Base-by-base conservation (phyloP, 179 eudicot species). In the Carnegiea gigantea region DNA sequence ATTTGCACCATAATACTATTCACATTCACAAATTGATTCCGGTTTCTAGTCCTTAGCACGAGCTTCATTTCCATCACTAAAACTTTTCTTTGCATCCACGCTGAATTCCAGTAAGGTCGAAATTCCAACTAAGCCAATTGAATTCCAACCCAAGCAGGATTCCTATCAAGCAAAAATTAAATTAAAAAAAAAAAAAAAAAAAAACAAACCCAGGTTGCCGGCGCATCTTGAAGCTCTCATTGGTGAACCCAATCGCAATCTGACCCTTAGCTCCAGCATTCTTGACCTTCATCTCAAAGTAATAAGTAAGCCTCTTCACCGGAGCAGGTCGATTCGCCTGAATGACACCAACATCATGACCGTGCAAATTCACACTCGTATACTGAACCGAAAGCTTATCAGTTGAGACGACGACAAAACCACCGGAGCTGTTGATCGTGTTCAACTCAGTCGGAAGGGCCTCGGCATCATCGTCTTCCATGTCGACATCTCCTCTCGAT, bases 331-430 rank as follows among this genome's bases (percentile, higher is more conserved):
- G 78, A 79, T 95, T 89, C 12, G 94, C 91, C 76, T 95, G 98
- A 26, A 94, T 93, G 3, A 89, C 97, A 23, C 99, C 99, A 2
- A 95, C 99, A 64, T 95, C 99, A 48, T 94, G 93, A 1, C 91
- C 97, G 79, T 95, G 99, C 84, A 94, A 82, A 67, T 91, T 87
- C 1, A 89, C 92, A 18, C 65, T 85, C 13, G 94, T 86, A 79
- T 95, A 95, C 57, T 89, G 86, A 13, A 94, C 90, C 71, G 99
- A 86, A 1, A 95, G 86, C 82, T 94, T 95, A 71, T 95, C 99
- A 0, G 93, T 89, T 3, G 93, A 86, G 8, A 94, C 97, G 17
- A 90, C 91, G 72, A 89, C 33, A 77, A 94, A 95, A 0, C 98
- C 98, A 12, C 98, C 95, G 23, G 89, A 89, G 70, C 91, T 94